Base-by-base conservation (phyloP, 148 eudicot species). In the Vaccinium vitisidaea region DNA sequence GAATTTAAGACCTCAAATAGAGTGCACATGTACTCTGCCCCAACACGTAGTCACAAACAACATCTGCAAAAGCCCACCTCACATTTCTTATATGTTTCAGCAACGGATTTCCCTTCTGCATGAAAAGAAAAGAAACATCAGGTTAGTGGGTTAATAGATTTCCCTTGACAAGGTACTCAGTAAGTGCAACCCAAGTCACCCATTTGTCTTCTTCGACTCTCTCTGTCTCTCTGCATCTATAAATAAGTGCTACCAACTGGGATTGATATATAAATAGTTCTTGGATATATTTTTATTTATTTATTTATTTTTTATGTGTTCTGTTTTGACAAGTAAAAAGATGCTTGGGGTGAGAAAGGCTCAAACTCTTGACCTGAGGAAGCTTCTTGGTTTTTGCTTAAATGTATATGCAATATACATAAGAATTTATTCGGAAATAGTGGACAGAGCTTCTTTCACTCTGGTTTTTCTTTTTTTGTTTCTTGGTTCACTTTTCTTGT, bases 91-190 rank as follows among this genome's bases (percentile, higher is more conserved):
- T 92, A 92, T 96, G 94, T 84, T 96, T 96, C 56, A 96, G 94
- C 86, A 96, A 85, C 61, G 99, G 98, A 86, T 94, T 94, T 75
- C 99, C 99, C 86, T 94, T 96, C 98, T 96, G 93, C 89, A 92
- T 79, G n/a, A 84, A 71, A 83, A 85, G 67, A 69, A 74, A 75
- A 75, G 84, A 46, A 73, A 6, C 18, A 79, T 56, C 2, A 18
- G 82, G 36, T 55, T 58, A 56, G 16, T 4, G 49, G 46, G 13
- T 18, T 6, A 58, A 80, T 49, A 77, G 19, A 27, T 6, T 9
- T 39, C n/a, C 53, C 39, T 53, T 25, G 43, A 53, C n/a, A 53
- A 12, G 30, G 39, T 36, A 27, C 61, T 78, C 9, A 4, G 9
- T 5, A 52, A 53, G 30, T 78, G 61, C n/a, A n/a, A 48, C 50